Percentiles rank a stretch among this genome's conserved stretches.
phyloP scores from a whole-genome alignment of 345 rosid species.

The Orychophragmus violaceus region DNA sequence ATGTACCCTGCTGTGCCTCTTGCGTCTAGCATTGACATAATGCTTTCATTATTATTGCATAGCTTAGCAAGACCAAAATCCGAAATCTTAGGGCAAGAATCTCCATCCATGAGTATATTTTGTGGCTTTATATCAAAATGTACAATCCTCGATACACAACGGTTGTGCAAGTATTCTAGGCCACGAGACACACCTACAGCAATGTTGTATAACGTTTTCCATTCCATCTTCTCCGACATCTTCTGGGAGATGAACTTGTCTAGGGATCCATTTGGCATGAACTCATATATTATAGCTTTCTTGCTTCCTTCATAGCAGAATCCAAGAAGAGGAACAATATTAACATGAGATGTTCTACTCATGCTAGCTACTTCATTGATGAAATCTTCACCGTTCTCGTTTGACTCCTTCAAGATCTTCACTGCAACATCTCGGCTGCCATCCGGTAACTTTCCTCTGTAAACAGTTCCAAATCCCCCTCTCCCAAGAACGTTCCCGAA shows the following conservation, averaged over 20 bases:
- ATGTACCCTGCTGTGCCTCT: slow-evolving; percentile 50
- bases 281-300: slow-evolving; percentile 31
- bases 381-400: slow-evolving; percentile 39
- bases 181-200: slow-evolving; percentile 43
- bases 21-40: slow-evolving; percentile 33
- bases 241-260: slow-evolving; percentile 30
- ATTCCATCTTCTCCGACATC: slow-evolving; percentile 3
- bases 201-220: slow-evolving; percentile 29
- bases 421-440: slow-evolving; percentile 26
- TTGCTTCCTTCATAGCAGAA: slow-evolving; percentile 39
- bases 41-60: slow-evolving; percentile 32
- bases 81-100: slow-evolving; percentile 40
- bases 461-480: slow-evolving; percentile 32
- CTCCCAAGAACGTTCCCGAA: slow-evolving; percentile 27
- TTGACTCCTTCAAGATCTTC: slow-evolving; percentile 25
- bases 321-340: slow-evolving; percentile 38
- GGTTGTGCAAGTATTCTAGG: slow-evolving; percentile 43
- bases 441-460: slow-evolving; percentile 20
- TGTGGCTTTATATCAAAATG: slow-evolving; percentile 55
- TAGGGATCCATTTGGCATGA: slow-evolving; percentile 40
- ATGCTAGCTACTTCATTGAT: slow-evolving; percentile 27
- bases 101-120: slow-evolving; percentile 38
- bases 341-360: slow-evolving; percentile 46
- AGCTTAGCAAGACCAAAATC: slow-evolving; percentile 55
- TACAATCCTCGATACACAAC: slow-evolving; percentile 46